A percentile compares a stretch with the other conserved stretches of the same genome.
Conservation (phyloP, 495 filamentous ascomycete species). For the Achaetomiella virescens region DNA sequence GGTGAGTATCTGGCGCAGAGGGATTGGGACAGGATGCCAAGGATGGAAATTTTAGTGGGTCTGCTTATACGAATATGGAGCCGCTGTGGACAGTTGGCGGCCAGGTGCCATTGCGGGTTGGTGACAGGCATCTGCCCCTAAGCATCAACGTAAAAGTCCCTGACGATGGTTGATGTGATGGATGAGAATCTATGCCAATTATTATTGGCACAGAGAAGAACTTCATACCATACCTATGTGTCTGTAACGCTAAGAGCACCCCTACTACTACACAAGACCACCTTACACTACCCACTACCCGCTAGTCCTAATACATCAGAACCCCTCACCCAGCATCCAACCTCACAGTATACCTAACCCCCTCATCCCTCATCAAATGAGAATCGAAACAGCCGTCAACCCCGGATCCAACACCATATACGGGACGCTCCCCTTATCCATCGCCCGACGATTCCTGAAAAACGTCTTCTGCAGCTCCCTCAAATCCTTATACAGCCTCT, state of each 20-base stretch:
- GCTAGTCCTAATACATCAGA: background rate
- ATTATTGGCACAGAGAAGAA: background rate
- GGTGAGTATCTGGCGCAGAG: too few species aligned
- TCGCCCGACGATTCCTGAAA: constrained; percentile 19
- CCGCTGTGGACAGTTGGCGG: background rate
- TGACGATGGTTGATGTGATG: background rate
- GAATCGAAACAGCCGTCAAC: constrained; percentile 36
- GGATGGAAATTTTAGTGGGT: too few species aligned
- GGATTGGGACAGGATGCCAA: too few species aligned
- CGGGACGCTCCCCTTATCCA: constrained; percentile 32
- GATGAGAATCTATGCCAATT: background rate
- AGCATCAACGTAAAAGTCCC: too few species aligned
- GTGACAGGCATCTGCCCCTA: too few species aligned
- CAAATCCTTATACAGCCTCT: constrained; percentile 24
- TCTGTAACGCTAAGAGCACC: too few species aligned
- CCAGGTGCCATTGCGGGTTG: background rate
- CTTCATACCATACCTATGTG: too few species aligned
- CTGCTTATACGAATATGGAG: background rate
- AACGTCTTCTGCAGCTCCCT: constrained; percentile 20
- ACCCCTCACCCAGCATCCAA: background rate
- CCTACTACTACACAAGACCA: too few species aligned
- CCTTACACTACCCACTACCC: too few species aligned
- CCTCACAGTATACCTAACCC: background rate
- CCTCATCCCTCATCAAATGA: constrained; percentile 25
- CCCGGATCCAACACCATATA: constrained; percentile 40